Conservation (phyloP, 2,329 filamentous ascomycete species). For the Arthrobotrys musiformis region DNA sequence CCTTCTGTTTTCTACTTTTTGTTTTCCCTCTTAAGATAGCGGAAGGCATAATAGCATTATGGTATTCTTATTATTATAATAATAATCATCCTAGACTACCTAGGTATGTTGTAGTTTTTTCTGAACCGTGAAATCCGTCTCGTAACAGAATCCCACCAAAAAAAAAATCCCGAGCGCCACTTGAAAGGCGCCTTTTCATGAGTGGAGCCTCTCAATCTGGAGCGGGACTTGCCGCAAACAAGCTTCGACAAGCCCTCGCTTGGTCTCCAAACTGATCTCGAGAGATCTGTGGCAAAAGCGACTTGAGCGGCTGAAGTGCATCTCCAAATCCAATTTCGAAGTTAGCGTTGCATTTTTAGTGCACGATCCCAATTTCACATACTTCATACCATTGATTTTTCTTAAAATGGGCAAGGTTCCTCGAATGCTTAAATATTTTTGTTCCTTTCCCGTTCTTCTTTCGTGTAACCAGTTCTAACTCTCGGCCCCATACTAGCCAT, state of each 20-base stretch:
- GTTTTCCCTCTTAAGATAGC: not conserved
- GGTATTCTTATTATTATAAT: not conserved
- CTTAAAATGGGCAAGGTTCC: not conserved
- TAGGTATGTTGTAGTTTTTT: not conserved
- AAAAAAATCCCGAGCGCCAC: too few species aligned
- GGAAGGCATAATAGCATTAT: conserved; percentile 13
- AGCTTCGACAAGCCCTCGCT: conserved; percentile 68
- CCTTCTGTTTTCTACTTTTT: not conserved
- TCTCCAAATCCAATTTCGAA: conserved; percentile 21
- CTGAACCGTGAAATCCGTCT: not conserved
- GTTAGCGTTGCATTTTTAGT: conserved; percentile 18
- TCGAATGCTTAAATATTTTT: not conserved
- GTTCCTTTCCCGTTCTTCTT: not conserved
- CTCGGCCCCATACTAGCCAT: not conserved
- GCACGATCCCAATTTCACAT: not conserved
- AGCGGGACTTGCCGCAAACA: conserved; percentile 73
- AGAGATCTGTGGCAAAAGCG: conserved; percentile 32
- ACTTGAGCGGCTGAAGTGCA: conserved; percentile 27
- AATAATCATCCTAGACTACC: too few species aligned
- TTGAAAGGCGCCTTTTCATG: too few species aligned
- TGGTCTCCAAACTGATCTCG: conserved; percentile 68
- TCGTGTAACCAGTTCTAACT: not conserved
- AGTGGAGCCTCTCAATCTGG: conserved; percentile 61
- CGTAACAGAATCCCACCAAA: too few species aligned
- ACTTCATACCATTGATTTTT: not conserved